Conservation (phyloP, 2,329 filamentous ascomycete genomes). For the Mycosphaerelloides madeirae region DNA sequence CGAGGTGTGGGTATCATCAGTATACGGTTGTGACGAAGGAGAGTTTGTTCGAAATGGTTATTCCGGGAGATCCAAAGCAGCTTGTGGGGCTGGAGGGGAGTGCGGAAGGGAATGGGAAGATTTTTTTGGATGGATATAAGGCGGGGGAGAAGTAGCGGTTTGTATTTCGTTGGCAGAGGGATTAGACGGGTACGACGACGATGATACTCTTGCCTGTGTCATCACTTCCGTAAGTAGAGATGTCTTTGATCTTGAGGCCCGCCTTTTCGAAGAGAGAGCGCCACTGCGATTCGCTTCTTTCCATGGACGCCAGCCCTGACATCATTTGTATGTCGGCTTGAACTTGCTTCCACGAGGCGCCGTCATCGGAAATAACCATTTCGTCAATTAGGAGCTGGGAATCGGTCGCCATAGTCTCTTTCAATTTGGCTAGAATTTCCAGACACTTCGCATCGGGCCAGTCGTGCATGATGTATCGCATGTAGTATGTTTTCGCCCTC, state of each 20-base stretch:
- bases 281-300: constrained; percentile 12
- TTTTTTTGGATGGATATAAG: constrained; percentile 23
- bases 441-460: constrained; percentile 17
- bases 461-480: constrained; percentile 22
- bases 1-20: constrained; percentile 56
- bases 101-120: constrained; percentile 30
- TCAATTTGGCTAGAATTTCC: constrained; percentile 13
- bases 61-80: constrained; percentile 33
- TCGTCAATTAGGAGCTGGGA: constrained; percentile 11
- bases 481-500: constrained; percentile 26
- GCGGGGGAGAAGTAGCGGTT: constrained; percentile 7
- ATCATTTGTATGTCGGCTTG: constrained; percentile 14
- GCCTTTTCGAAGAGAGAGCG: constrained; percentile 6
- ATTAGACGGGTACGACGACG: neutral
- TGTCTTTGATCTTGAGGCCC: constrained; percentile 6
- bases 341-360: constrained; percentile 4
- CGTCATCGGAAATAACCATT: constrained; percentile 8
- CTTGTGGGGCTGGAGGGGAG: constrained; percentile 33
- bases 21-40: constrained; percentile 51
- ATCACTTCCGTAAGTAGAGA: constrained; percentile 3
- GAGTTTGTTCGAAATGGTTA: constrained; percentile 54
- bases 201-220: constrained; percentile 9
- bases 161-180: neutral
- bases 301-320: constrained; percentile 9
- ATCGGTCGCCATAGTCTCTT: constrained; percentile 10